These are phyloP conservation scores for Hyaloscypha bicolor DNA, from an alignment of 495 filamentous ascomycete species.

Conservation along the genomic window DNA sequence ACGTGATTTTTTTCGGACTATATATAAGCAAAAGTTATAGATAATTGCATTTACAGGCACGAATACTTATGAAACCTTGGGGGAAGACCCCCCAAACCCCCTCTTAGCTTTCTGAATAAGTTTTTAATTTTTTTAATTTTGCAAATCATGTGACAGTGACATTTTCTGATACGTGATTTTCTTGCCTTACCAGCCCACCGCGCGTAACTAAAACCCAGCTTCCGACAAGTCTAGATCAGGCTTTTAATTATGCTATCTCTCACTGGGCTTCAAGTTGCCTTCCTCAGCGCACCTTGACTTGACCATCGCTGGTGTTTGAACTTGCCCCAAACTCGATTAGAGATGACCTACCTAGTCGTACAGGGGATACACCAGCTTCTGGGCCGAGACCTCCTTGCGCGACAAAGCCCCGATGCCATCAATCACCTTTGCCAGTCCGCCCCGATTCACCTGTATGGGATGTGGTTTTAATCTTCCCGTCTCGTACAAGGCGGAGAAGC, in stretches of 20 bases:
- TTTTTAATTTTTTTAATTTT: no score
- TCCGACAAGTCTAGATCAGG: no score
- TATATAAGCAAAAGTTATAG: no score
- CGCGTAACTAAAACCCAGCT: no score
- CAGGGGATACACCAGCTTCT: slow-evolving; percentile 32
- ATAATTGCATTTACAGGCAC: no score
- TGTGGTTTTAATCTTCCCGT: slow-evolving; percentile 25
- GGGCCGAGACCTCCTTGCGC: slow-evolving; percentile 27
- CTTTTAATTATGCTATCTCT: neutral
- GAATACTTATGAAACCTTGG: no score
- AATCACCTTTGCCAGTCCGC: slow-evolving; percentile 25
- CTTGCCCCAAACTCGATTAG: slow-evolving; percentile 1
- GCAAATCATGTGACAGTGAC: no score
- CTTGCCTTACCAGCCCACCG: no score
- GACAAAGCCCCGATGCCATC: slow-evolving; percentile 22
- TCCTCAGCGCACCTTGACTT: slow-evolving; percentile 2
- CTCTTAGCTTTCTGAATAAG: no score
- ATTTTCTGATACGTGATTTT: no score
- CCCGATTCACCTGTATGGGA: slow-evolving; percentile 27
- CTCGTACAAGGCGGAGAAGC: slow-evolving; percentile 7
- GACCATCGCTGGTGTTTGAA: slow-evolving; percentile 2
- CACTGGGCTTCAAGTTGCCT: neutral
- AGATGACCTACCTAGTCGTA: neutral
- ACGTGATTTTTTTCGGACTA: no score
- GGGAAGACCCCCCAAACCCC: no score